A percentile compares a stretch with the other conserved stretches of the same genome.
These are phyloP conservation scores for Ophiostoma quercus DNA, from an alignment of 2,329 filamentous ascomycete species.

Conservation along the genomic window DNA sequence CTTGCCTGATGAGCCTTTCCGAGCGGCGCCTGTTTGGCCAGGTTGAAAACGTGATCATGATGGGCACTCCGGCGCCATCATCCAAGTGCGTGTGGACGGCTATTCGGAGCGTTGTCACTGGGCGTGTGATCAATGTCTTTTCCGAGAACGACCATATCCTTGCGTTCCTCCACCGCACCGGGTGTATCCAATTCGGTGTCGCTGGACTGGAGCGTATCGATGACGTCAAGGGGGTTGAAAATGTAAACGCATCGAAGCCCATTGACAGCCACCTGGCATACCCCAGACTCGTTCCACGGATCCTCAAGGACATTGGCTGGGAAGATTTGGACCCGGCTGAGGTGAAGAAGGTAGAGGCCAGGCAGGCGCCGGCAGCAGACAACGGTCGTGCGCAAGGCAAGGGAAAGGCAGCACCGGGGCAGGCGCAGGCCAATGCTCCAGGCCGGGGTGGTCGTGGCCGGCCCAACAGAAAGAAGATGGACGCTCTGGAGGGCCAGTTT, in stretches of 20 bases:
- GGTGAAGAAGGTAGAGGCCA: conserved; percentile 33
- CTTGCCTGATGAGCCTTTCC: conserved; percentile 73
- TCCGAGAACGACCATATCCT: conserved; percentile 84
- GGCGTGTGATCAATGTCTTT: conserved; percentile 84
- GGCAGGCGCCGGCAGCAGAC: conserved; percentile 31
- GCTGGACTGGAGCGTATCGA: conserved; percentile 74
- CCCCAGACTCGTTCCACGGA: conserved; percentile 59
- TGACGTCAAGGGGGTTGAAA: conserved; percentile 62
- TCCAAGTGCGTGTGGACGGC: conserved; percentile 68
- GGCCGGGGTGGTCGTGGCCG: background rate
- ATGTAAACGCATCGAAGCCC: conserved; percentile 59
- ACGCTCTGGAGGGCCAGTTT: conserved; percentile 20
- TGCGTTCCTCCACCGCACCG: conserved; percentile 79
- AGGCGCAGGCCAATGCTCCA: conserved; percentile 4
- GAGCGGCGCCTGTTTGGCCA: conserved; percentile 79
- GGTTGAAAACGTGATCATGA: conserved; percentile 77
- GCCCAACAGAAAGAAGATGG: conserved; percentile 16
- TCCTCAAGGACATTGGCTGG: conserved; percentile 63
- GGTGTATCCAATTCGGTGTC: conserved; percentile 74
- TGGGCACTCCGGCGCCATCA: conserved; percentile 75
- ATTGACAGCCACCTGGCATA: conserved; percentile 67
- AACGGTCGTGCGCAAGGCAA: background rate
- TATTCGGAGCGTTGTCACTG: conserved; percentile 71
- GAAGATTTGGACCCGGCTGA: conserved; percentile 55
- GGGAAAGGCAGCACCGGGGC: conserved; percentile 24